Evolutionary conservation across 257 asterid genomes (phyloP), one percentile per base, ranked within the genome.

Genomic region (Solanum medicagineum): DNA sequence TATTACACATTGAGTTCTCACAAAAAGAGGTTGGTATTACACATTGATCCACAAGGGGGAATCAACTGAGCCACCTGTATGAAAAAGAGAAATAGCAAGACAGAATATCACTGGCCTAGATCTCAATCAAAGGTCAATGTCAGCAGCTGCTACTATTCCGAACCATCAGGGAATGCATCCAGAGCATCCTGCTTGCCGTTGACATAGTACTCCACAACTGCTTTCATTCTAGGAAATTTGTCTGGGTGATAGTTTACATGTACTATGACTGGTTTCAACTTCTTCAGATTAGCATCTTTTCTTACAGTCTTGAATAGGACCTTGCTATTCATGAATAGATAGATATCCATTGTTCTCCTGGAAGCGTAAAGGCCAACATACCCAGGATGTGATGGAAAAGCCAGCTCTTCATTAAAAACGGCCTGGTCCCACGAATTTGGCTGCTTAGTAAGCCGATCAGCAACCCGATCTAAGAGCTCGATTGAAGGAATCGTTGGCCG

Each of bases 211-310:
- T 87, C 89, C 8, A 87, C 81, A 66, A 87, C 87, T 75, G 89
- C 89, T 87, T 87, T 84, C 87, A 84, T 84, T 81, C 89, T 87
- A 11, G 85, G 83, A 65, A 87, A 83, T 49, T 87, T 87, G 82
- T 87, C 89, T 5, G 89, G 89, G 74, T 87, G 89, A 59, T 87
- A 87, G 85, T 87, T 87, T n/a, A 84, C 32, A 56, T 87, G 89
- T 79, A 84, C 86, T 11, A 87, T 84, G 59, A 87, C 89, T 11
- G 89, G 89, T 84, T 87, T 87, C 70, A 87, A 15, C 83, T 87
- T 87, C 70, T 87, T 87, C 56, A 87, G 87, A 53, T 45, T 79
- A 54, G 83, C 10, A 57, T 87, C 87, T 62, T 87, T 79, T 77
- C 89, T 45, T 53, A 87, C 87, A 2, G 81, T 75, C 80, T 87